phyloP scores from a whole-genome alignment of 108 stramenopile species.

The Mayamaea pseudoterrestris region DNA sequence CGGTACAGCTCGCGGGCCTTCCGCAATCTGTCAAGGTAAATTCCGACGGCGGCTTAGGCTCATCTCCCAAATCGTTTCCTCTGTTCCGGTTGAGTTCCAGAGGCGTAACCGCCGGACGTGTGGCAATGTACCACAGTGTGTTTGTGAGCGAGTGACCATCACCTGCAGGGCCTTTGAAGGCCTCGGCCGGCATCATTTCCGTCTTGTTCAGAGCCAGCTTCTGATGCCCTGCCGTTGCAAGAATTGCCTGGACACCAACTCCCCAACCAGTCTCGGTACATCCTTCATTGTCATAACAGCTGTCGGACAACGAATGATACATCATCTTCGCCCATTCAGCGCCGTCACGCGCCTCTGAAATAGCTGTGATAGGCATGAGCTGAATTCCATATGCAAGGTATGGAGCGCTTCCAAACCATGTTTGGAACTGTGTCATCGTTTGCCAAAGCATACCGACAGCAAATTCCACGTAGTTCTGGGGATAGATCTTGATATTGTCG shows the following conservation, averaged over 20 bases:
- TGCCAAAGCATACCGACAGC: conserved; percentile 76
- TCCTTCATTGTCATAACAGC: conserved; percentile 28
- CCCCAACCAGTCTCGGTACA: conserved; percentile 51
- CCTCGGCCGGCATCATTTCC: conserved; percentile 17
- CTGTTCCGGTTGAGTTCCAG: conserved; percentile 5
- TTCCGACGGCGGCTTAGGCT: not conserved
- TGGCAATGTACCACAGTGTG: conserved; percentile 58
- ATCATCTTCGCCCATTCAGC: conserved; percentile 59
- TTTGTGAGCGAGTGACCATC: conserved; percentile 55
- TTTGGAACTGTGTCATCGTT: conserved; percentile 39
- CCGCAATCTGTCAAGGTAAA: conserved; percentile 20
- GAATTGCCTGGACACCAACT: conserved; percentile 33
- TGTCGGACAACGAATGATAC: conserved; percentile 50
- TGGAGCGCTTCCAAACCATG: conserved; percentile 55
- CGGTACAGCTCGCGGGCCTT: conserved; percentile 33
- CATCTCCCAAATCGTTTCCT: not conserved
- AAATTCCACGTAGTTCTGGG: conserved; percentile 25
- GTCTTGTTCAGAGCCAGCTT: conserved; percentile 37
- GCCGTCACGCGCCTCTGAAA: conserved; percentile 64
- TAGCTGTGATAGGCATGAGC: conserved; percentile 67
- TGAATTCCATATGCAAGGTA: conserved; percentile 70
- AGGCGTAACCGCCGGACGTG: conserved; percentile 28
- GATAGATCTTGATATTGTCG: conserved; percentile 25
- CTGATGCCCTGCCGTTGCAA: conserved; percentile 58
- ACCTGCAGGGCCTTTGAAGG: conserved; percentile 49